Evolutionary conservation across 768 basidiomycete species (phyloP).

Genomic region (Sporobolomyces roseus): DNA sequence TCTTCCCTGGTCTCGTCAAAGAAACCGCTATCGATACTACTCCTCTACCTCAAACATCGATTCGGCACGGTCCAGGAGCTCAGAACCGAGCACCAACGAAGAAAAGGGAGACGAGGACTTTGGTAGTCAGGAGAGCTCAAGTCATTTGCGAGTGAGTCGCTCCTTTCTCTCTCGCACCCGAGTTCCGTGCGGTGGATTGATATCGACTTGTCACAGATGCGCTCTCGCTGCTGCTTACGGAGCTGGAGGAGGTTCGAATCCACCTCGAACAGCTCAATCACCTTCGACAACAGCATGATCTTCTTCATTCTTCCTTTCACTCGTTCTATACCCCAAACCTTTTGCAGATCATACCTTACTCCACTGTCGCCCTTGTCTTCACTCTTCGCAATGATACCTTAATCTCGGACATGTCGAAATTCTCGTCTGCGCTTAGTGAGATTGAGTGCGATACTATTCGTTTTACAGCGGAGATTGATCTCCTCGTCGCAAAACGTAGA

Average conservation of each 20-base stretch:
- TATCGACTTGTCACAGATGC: constrained; percentile 14
- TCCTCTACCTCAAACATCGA: constrained; percentile 36
- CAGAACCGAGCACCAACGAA: constrained; percentile 48
- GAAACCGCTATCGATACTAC: constrained; percentile 55
- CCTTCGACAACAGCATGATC: background rate
- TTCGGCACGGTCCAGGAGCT: constrained; percentile 45
- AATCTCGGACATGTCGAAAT: too few relatives aligned
- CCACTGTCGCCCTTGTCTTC: too few relatives aligned
- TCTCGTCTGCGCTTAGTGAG: too few relatives aligned
- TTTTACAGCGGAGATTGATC: constrained; percentile 1
- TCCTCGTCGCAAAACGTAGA: constrained; percentile 5
- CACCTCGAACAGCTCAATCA: background rate
- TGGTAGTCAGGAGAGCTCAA: constrained; percentile 73
- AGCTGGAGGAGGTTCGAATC: background rate
- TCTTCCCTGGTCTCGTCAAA: constrained; percentile 85
- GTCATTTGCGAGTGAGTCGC: constrained; percentile 74
- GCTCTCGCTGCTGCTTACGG: constrained; percentile 36
- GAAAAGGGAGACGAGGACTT: constrained; percentile 54
- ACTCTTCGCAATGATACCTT: too few relatives aligned
- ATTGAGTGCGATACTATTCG: background rate
- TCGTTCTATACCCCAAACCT: too few relatives aligned
- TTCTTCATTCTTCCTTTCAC: background rate
- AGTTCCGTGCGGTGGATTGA: background rate
- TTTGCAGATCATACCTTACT: too few relatives aligned
- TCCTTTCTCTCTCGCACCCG: background rate